Percentiles rank a stretch among this genome's conserved stretches.
Conservation (phyloP, 768 basidiomycete species). For the Hydnomerulius pinastri region DNA sequence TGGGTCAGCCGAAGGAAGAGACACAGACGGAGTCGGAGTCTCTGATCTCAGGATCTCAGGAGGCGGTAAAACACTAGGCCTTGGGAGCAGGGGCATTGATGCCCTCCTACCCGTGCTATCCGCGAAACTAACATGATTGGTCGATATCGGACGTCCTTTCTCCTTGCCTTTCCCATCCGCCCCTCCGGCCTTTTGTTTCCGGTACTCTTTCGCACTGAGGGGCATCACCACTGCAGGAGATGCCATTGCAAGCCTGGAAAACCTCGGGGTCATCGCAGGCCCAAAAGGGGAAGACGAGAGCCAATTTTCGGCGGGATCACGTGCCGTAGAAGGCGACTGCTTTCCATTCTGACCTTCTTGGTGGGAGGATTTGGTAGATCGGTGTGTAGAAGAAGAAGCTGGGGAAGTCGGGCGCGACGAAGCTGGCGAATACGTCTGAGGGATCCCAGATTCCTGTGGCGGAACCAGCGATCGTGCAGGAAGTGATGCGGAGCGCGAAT, state of each 20-base stretch:
- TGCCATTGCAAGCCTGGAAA: slow-evolving; percentile 31
- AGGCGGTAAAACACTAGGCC: not conserved
- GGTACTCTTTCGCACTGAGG: slow-evolving; percentile 29
- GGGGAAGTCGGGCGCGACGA: slow-evolving; percentile 5
- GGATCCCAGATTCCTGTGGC: slow-evolving; percentile 7
- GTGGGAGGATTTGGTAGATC: not conserved
- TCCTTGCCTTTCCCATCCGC: slow-evolving; percentile 9
- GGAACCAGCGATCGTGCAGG: not conserved
- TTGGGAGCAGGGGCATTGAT: not conserved
- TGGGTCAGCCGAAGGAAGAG: not conserved
- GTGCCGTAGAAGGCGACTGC: slow-evolving; percentile 21
- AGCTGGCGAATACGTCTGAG: slow-evolving; percentile 17
- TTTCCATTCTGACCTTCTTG: slow-evolving; percentile 8
- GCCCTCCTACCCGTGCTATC: slow-evolving; percentile 5
- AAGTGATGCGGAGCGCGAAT: slow-evolving; percentile 21
- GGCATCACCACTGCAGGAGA: slow-evolving; percentile 32
- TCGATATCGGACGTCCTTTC: not conserved
- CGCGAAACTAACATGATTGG: slow-evolving; percentile 12
- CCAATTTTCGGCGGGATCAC: slow-evolving; percentile 30
- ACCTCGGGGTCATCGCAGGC: slow-evolving; percentile 28
- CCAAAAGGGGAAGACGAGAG: slow-evolving; percentile 32
- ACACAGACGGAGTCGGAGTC: not conserved
- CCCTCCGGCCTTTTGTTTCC: slow-evolving; percentile 20
- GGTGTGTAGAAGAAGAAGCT: not conserved
- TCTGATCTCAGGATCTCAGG: not conserved